A percentile compares a stretch with the other conserved stretches of the same genome.
phyloP scores from a whole-genome alignment of 164 flowering plant species.

The Aristolochia fimbriata region DNA sequence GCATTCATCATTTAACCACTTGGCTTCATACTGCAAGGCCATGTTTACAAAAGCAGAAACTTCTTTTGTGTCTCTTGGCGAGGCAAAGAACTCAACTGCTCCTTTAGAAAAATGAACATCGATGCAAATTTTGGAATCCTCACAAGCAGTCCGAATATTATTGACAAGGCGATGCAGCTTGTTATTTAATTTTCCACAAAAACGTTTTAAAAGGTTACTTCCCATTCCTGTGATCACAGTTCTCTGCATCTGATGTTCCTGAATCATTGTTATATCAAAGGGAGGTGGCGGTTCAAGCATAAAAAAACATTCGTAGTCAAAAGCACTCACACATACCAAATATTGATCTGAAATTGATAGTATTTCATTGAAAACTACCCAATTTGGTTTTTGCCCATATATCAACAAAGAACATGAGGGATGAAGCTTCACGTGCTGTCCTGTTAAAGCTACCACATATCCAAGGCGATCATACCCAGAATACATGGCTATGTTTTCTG shows the following conservation, averaged over 20 bases:
- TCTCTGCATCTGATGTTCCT: constrained; percentile 34
- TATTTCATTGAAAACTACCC: constrained; percentile 89
- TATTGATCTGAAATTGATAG: constrained; percentile 50
- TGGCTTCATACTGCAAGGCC: constrained; percentile 46
- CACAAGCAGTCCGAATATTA: constrained; percentile 28
- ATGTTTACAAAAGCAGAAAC: constrained; percentile 34
- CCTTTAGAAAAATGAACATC: constrained; percentile 49
- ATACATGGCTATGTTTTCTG: constrained; percentile 82
- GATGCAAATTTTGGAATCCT: constrained; percentile 51
- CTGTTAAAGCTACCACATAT: constrained; percentile 75
- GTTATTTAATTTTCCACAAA: constrained; percentile 66
- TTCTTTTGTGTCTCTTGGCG: constrained; percentile 35
- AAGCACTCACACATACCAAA: constrained; percentile 78
- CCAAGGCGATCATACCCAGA: constrained; percentile 83
- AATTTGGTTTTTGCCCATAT: constrained; percentile 62
- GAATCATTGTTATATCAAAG: constrained; percentile 46
- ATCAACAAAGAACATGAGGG: constrained; percentile 78
- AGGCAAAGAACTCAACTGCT: constrained; percentile 49
- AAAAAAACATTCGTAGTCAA: constrained; percentile 48
- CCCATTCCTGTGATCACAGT: constrained; percentile 49
- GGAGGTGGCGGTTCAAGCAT: constrained; percentile 47
- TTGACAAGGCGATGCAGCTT: constrained; percentile 39
- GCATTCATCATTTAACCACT: constrained; percentile 66
- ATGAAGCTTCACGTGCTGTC: constrained; percentile 67
- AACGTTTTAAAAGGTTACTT: constrained; percentile 41